Evolutionary conservation across 73 alveolate species (phyloP), one percentile per base, ranked within the genome.

Genomic region (Diophrys appendiculata): DNA sequence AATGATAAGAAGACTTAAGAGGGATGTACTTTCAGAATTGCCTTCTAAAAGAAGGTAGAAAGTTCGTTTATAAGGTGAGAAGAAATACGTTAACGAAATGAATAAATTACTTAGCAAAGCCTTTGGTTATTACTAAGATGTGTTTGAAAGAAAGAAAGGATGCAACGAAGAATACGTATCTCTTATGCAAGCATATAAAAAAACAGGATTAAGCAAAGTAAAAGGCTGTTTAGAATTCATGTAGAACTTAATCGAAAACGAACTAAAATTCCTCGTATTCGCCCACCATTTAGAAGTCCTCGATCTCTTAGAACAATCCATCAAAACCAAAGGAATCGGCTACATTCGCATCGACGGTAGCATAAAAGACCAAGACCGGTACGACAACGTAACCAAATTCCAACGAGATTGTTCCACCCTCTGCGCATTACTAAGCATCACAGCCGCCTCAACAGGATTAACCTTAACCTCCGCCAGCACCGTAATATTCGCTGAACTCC

Each of bases 391-490:
- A 24, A 52, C 88, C 76, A 91, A 83, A 69, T 97, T 97, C 85
- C 95, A 97, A 92, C 83, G 82, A 52, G 96, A 88, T 35, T 78
- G 86, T 13, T 92, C 83, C 31, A 79, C 95, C 54, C 76, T 90
- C 13, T 96, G 92, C 22, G 99, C 99, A 25, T 91, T 97, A 1
- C 90, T 97, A 56, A 78, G 96, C 11, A 73, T 93, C 23, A 91
- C 98, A 3, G 98, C 99, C 2, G 97, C 98, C 54, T 92, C 97
- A 0, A 77, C 89, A 29, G 99, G 99, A 23, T 82, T 97, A 69
- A 96, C 99, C 25, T 84, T 97, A 72, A 96, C 99, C 22, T 96
- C 98, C 32, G 99, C 99, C 22, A 90, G 98, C 0, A 96, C 98
- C 24, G 97, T 97, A 28, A 94, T 96, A n/a, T 95, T 97, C 71